phyloP scores from a whole-genome alignment of 2,329 filamentous ascomycete genomes.

The Colletotrichum siamense region DNA sequence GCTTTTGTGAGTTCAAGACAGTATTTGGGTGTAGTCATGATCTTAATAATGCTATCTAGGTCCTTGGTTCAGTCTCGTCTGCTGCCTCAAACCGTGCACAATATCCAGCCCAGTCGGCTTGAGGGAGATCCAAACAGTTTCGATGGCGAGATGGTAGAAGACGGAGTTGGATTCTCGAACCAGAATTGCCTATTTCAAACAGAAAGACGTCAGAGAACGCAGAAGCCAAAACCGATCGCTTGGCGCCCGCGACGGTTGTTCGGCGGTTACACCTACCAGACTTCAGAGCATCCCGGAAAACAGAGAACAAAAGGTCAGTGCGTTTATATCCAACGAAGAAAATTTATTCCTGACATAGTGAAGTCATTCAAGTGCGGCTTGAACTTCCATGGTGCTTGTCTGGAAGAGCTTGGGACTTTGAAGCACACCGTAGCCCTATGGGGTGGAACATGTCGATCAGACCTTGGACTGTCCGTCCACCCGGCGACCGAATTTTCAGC shows the following conservation, averaged over 20 bases:
- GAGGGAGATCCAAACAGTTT: rapidly evolving
- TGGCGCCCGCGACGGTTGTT: neutral
- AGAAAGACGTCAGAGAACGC: neutral
- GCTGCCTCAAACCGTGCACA: neutral
- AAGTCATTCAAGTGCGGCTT: neutral
- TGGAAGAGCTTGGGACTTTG: neutral
- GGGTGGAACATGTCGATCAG: neutral
- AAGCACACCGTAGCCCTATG: neutral
- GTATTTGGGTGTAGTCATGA: rapidly evolving
- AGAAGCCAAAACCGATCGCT: neutral
- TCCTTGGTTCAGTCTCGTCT: neutral
- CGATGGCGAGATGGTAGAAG: rapidly evolving
- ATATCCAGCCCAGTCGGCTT: neutral
- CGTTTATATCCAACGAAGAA: no score
- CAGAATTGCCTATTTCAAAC: no score
- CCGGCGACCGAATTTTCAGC: rapidly evolving
- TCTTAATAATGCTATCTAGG: rapidly evolving
- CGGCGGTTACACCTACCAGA: neutral
- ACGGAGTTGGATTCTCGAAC: no score
- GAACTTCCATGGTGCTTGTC: neutral
- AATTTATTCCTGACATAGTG: no score
- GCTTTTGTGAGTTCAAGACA: neutral
- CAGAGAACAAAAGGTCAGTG: neutral
- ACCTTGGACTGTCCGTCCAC: neutral
- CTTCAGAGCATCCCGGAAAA: neutral